A percentile compares a stretch with the other conserved stretches of the same genome.
Conservation (phyloP, 164 flowering plant species). For the Stephania yunnanensis region DNA sequence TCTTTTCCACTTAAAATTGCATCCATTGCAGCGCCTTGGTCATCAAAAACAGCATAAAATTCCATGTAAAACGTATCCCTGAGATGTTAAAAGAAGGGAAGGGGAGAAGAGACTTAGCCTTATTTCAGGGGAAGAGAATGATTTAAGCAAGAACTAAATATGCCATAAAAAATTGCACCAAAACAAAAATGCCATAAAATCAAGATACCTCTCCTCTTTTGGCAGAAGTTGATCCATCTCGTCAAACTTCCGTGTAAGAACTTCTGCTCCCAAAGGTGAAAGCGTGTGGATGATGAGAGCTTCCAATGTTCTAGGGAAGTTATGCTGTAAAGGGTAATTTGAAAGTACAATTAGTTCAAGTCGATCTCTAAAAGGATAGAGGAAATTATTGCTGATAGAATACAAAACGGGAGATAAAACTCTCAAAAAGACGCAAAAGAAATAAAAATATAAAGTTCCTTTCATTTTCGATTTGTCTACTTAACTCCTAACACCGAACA, state of each 20-base stretch:
- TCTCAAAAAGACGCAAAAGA: neutral
- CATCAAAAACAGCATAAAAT: constrained; percentile 81
- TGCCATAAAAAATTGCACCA: neutral
- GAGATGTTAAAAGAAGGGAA: constrained; percentile 10
- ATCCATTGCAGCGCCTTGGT: constrained; percentile 82
- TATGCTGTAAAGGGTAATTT: constrained; percentile 40
- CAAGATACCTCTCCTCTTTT: constrained; percentile 56
- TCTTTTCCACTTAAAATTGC: constrained; percentile 74
- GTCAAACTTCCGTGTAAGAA: constrained; percentile 85
- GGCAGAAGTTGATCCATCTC: constrained; percentile 59
- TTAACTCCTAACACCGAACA: neutral
- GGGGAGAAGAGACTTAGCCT: constrained; percentile 4
- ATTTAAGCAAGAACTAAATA: constrained; percentile 2
- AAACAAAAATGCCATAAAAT: neutral
- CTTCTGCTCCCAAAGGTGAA: constrained; percentile 88
- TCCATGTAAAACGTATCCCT: constrained; percentile 73
- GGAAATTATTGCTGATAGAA: neutral
- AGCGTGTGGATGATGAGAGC: constrained; percentile 75
- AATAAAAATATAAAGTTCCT: neutral
- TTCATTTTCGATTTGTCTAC: neutral
- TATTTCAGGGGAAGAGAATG: neutral
- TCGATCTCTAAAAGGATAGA: neutral
- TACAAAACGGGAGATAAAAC: neutral
- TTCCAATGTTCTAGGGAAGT: constrained; percentile 93
- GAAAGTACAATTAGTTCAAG: neutral